These are phyloP conservation scores for Fusarium incarnatum DNA, from an alignment of 2,329 filamentous ascomycete genomes.

Conservation along the genomic window DNA sequence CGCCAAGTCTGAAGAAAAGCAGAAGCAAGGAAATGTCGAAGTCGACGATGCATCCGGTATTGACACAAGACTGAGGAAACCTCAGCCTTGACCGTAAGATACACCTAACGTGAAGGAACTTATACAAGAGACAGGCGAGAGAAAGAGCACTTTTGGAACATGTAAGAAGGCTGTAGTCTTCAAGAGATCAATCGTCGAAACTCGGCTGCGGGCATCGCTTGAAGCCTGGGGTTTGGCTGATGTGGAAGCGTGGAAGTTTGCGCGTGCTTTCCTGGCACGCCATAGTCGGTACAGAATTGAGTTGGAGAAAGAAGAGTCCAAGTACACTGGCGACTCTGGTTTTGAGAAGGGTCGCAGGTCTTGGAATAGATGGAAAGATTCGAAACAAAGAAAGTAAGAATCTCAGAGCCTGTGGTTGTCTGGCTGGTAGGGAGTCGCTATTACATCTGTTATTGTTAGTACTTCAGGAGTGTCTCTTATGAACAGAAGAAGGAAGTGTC, in stretches of 20 bases:
- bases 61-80: slow-evolving; percentile 41
- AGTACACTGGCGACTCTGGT: slow-evolving; percentile 72
- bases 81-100: slow-evolving; percentile 55
- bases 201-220: slow-evolving; percentile 64
- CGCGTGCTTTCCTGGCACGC: slow-evolving; percentile 74
- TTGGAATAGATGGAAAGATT: slow-evolving; percentile 54
- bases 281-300: slow-evolving; percentile 70
- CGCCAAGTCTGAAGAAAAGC: slow-evolving; percentile 20
- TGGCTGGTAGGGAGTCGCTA: background rate
- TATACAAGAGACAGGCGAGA: slow-evolving; percentile 64
- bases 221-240: slow-evolving; percentile 78
- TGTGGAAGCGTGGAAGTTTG: slow-evolving; percentile 82
- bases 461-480: slow-evolving; percentile 5
- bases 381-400: slow-evolving; percentile 18
- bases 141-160: slow-evolving; percentile 66
- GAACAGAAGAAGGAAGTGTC: slow-evolving; percentile 8
- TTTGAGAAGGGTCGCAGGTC: slow-evolving; percentile 57
- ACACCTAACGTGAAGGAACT: slow-evolving; percentile 48
- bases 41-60: slow-evolving; percentile 25
- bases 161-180: slow-evolving; percentile 63
- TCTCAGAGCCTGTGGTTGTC: background rate
- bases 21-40: slow-evolving; percentile 46
- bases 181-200: slow-evolving; percentile 57
- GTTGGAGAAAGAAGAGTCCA: slow-evolving; percentile 78
- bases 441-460: background rate